Base-by-base conservation (phyloP, 2,329 filamentous ascomycete species). In the Rachicladosporium sp. region DNA sequence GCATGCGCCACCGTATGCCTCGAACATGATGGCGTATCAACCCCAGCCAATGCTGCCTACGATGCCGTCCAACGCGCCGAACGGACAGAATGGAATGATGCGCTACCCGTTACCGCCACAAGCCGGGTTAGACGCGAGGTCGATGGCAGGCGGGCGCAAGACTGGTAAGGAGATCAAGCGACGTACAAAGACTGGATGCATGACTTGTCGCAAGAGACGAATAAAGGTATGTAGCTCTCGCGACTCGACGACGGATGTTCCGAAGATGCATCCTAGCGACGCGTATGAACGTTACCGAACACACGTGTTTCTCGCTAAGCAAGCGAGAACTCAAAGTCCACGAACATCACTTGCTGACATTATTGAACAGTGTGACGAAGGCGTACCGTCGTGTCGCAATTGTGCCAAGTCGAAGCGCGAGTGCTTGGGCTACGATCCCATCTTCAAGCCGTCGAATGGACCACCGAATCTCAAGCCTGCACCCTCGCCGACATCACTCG, bases 341-440 rank as follows among this genome's bases (percentile, higher is more conserved):
- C 21, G 11, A 31, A 40, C 36, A 60, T 27, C 23, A 27, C 4
- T 27, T 27, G 23, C 23, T 27, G 23, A 27, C 33, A 32, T 15
- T 40, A 60, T 51, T 45, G 35, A 46, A 46, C 60, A 95, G 91
- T 98, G 91, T 67, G 91, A 96, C 74, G 91, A 98, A 70, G 79
- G 78, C 45, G 87, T 94, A 62, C 91, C 91, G 13, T 79, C 81
- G 44, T 98, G 91, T 70, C 80, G 86, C 65, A 86, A 91, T 58
- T 91, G 84, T 66, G 80, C 81, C 57, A 91, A 91, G 62, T 87
- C 82, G 50, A 91, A 89, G 65, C 82, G 84, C 55, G 83, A 89
- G 54, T 91, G 84, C 56, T 60, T 87, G 36, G 84, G 84, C 40
- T 91, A 91, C 73, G 84, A 91, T 55, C 83, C 84, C 30, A 84